A percentile compares a stretch with the other conserved stretches of the same genome.
Evolutionary conservation across 2,329 filamentous ascomycete species (phyloP).

Genomic region (Aspergillus sclerotialis): DNA sequence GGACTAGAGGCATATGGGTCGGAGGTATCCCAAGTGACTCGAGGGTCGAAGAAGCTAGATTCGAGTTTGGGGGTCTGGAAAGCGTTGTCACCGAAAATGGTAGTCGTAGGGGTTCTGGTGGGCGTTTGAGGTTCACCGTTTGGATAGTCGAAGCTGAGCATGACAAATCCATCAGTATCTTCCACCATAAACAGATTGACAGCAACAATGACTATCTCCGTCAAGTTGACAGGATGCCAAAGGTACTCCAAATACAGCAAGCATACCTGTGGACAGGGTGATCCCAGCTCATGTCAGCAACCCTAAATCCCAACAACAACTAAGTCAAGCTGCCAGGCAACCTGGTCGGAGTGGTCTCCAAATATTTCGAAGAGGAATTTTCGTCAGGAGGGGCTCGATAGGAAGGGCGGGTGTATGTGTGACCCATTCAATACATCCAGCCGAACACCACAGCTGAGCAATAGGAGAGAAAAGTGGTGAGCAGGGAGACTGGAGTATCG

Average conservation of each 20-base stretch:
- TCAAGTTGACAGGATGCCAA: background rate
- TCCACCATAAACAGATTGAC: slow-evolving; percentile 3
- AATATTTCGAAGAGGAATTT: slow-evolving; percentile 22
- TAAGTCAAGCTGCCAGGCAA: slow-evolving; percentile 32
- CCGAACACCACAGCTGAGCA: slow-evolving; percentile 19
- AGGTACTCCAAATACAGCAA: slow-evolving; percentile 2
- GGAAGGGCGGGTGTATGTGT: slow-evolving; percentile 16
- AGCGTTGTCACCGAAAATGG: slow-evolving; percentile 30
- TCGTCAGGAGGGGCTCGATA: slow-evolving; percentile 12
- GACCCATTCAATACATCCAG: slow-evolving; percentile 7
- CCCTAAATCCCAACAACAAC: slow-evolving; percentile 29
- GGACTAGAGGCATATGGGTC: slow-evolving; percentile 42
- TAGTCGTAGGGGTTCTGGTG: slow-evolving; percentile 37
- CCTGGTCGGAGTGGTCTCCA: slow-evolving; percentile 16
- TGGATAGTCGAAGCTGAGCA: slow-evolving; percentile 40
- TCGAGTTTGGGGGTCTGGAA: slow-evolving; percentile 42
- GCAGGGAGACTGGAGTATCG: too few species aligned
- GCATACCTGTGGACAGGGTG: slow-evolving; percentile 40
- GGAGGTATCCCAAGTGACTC: slow-evolving; percentile 41
- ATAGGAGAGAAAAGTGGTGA: slow-evolving; percentile 3
- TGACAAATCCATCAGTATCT: slow-evolving; percentile 26
- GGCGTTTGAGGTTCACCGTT: slow-evolving; percentile 42
- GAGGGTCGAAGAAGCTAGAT: slow-evolving; percentile 40
- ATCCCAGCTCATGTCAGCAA: slow-evolving; percentile 43
- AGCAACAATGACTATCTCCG: background rate